Evolutionary conservation across 1,284 basidiomycete species (phyloP), one percentile per base, ranked within the genome.

Genomic region (Gomphus bonarii): DNA sequence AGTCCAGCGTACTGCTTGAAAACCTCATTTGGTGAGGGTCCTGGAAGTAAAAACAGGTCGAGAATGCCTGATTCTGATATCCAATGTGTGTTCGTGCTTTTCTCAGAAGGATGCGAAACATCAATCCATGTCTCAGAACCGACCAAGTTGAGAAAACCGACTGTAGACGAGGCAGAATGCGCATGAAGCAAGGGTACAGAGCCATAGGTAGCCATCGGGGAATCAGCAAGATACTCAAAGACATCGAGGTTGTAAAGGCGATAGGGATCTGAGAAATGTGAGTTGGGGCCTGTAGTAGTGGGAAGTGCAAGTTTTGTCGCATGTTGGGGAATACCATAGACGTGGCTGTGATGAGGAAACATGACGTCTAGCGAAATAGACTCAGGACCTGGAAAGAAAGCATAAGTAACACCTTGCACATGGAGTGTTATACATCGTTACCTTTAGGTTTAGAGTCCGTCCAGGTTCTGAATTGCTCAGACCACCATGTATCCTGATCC

Each of bases 101-200:
- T 79, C 3, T 76, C 70, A 12, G 78, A 75, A 3, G 82, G 69
- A 64, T 86, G 85, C 16, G 79, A 81, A 54, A 98, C 78, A 66
- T 99, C 97, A 60, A 99, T 87, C 89, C 92, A 99, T 0, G 93
- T 95, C 67, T 99, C 97, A 3, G 94, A 94, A 0, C 75, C 92
- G 28, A 93, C 78, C n/a, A 91, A 85, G 69, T 95, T 85, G 72
- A 99, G 91, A 42, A 99, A 79, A 20, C 84, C 94, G 54, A 97
- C 91, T 4, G 94, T 95, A 1, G 88, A 87, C 31, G 69, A 62
- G 2, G 78, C 73, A 4, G 88, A 86, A 66, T 98, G 95, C 0
- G 95, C 95, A 64, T 99, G 93, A 73, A 99, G 80, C 60, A 98
- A 73, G 1, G 95, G 95, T 33, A 97, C 90, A 14, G 89, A 84